Percentiles rank a stretch among this genome's conserved stretches.
Evolutionary conservation across 1,284 basidiomycete genomes (phyloP).

Genomic region (Heterobasidion irregulare): DNA sequence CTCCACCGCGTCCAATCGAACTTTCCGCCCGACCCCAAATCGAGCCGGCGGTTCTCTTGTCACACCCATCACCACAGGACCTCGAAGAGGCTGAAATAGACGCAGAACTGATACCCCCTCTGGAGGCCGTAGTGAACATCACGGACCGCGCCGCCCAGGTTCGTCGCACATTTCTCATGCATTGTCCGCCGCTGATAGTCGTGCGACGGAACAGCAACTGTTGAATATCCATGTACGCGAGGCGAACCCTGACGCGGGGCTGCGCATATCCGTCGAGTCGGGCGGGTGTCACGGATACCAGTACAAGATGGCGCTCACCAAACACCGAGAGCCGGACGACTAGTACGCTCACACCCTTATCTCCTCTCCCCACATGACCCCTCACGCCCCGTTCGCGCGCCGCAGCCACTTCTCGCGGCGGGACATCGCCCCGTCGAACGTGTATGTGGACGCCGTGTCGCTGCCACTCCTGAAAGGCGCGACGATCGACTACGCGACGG

Average conservation of each 20-base stretch:
- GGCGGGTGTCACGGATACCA: constrained; percentile 93
- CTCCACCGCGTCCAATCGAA: background rate
- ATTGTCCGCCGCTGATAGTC: background rate
- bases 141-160: constrained; percentile 72
- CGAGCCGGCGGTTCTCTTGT: background rate
- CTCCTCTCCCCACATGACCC: constrained; percentile 1
- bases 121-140: constrained; percentile 41
- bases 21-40: background rate
- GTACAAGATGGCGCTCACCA: constrained; percentile 79
- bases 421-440: constrained; percentile 56
- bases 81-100: background rate
- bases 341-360: constrained; percentile 48
- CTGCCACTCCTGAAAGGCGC: constrained; percentile 75
- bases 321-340: constrained; percentile 54
- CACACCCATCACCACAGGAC: background rate
- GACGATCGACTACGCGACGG: constrained; percentile 83
- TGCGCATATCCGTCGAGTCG: constrained; percentile 78
- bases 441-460: constrained; percentile 78
- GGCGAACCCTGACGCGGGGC: constrained; percentile 48
- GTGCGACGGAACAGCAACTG: constrained; percentile 48
- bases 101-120: constrained; percentile 33
- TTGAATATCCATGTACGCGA: constrained; percentile 50
- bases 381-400: constrained; percentile 1
- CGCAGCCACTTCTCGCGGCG: constrained; percentile 61
- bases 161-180: constrained; percentile 10